phyloP scores from a whole-genome alignment of 345 rosid species.

The Mercurialis annua region DNA sequence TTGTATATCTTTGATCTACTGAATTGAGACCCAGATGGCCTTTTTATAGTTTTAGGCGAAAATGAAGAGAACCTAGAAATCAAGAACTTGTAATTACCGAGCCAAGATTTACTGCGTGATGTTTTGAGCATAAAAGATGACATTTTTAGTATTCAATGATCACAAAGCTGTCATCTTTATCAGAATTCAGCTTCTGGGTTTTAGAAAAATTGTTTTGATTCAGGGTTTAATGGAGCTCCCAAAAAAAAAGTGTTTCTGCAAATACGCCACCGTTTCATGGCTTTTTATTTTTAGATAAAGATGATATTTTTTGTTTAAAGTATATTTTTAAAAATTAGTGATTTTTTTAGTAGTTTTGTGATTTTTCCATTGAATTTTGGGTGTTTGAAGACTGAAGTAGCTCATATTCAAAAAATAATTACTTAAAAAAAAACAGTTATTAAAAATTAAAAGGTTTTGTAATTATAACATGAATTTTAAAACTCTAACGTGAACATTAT shows the following conservation, averaged over 20 bases:
- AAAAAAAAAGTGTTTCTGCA: neutral
- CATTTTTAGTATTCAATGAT: slow-evolving; percentile 12
- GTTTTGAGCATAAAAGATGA: slow-evolving; percentile 20
- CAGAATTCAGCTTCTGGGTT: neutral
- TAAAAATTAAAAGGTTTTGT: no score
- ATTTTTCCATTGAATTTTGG: no score
- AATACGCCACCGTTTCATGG: neutral
- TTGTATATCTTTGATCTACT: slow-evolving; percentile 5
- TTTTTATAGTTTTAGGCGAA: slow-evolving; percentile 20
- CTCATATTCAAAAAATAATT: no score
- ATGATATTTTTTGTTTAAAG: no score
- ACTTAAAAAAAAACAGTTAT: no score
- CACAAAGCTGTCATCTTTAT: neutral
- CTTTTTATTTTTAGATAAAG: no score
- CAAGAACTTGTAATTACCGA: slow-evolving; percentile 10
- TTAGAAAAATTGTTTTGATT: slow-evolving; percentile 5
- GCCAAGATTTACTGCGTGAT: neutral
- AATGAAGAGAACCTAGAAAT: slow-evolving; percentile 29
- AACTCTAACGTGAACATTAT: no score
- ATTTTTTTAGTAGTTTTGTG: no score
- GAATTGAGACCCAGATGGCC: slow-evolving; percentile 7
- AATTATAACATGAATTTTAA: no score
- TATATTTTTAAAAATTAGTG: no score
- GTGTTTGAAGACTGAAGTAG: no score
- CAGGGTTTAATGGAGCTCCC: neutral